Conservation (phyloP, 306 rosid species). For the Trifolium pratense region DNA sequence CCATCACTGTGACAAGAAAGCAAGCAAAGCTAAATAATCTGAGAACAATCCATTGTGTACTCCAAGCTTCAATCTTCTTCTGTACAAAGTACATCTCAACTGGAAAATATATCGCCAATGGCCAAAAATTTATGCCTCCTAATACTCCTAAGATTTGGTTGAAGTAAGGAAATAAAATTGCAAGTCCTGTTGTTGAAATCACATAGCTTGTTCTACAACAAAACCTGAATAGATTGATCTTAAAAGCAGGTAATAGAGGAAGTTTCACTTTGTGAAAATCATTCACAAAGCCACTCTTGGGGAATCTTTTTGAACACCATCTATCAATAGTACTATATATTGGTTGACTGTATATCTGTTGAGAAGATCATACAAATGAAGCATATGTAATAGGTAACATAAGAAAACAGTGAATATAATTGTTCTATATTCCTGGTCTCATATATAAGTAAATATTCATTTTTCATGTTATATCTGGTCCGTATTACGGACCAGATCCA, state of each 20-base stretch:
- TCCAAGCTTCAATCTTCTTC: conserved; percentile 69
- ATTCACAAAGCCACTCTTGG: conserved; percentile 64
- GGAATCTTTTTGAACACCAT: conserved; percentile 58
- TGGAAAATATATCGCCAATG: conserved; percentile 81
- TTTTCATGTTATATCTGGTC: too few relatives aligned
- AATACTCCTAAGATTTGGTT: conserved; percentile 77
- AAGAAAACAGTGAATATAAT: background rate
- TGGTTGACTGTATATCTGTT: conserved; percentile 77
- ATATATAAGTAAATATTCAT: too few relatives aligned
- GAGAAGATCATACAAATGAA: background rate
- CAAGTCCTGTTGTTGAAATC: conserved; percentile 64
- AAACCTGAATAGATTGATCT: conserved; percentile 58
- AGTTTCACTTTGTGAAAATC: conserved; percentile 55
- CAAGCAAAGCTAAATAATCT: conserved; percentile 68
- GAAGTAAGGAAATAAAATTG: conserved; percentile 80
- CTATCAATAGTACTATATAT: conserved; percentile 57
- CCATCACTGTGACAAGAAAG: conserved; percentile 62
- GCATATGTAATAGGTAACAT: background rate
- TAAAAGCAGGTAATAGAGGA: conserved; percentile 56
- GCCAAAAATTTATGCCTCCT: conserved; percentile 93
- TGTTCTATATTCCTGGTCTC: too few relatives aligned
- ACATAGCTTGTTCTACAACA: conserved; percentile 74
- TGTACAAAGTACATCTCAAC: conserved; percentile 88
- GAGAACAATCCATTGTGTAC: conserved; percentile 67
- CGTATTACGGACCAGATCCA: too few relatives aligned